Evolutionary conservation across 208 protist genomes (phyloP).

Genomic region (Angomonas deanei): DNA sequence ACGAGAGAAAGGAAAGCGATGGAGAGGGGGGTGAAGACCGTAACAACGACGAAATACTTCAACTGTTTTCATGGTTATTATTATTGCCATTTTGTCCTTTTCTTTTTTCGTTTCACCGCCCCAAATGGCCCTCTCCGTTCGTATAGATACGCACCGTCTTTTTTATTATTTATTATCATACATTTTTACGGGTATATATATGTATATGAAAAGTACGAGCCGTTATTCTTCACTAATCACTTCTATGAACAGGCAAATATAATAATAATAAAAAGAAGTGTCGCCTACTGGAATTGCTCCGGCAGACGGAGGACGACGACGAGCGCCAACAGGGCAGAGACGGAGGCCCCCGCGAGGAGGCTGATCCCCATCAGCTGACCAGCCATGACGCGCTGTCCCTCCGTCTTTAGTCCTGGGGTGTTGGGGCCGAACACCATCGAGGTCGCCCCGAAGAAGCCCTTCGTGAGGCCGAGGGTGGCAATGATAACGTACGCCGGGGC

Average conservation of each 20-base stretch:
- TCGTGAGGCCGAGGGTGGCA: constrained; percentile 53
- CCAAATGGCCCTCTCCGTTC: neutral
- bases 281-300: constrained; percentile 7
- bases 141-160: neutral
- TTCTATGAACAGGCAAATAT: too few species aligned
- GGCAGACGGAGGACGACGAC: constrained; percentile 55
- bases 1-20: too few species aligned
- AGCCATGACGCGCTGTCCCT: constrained; percentile 71
- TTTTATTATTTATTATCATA: neutral
- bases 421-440: constrained; percentile 80
- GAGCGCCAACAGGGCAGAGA: constrained; percentile 54
- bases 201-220: neutral
- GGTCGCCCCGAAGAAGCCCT: constrained; percentile 67
- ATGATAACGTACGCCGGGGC: constrained; percentile 52
- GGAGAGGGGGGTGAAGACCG: neutral
- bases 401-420: constrained; percentile 35
- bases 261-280: too few species aligned
- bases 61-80: neutral
- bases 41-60: neutral
- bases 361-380: constrained; percentile 76
- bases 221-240: neutral
- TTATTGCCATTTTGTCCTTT: neutral
- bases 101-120: neutral
- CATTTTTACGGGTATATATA: neutral
- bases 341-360: constrained; percentile 54